phyloP scores from a whole-genome alignment of 2,329 filamentous ascomycete genomes.

The Aspergillus sojae region DNA sequence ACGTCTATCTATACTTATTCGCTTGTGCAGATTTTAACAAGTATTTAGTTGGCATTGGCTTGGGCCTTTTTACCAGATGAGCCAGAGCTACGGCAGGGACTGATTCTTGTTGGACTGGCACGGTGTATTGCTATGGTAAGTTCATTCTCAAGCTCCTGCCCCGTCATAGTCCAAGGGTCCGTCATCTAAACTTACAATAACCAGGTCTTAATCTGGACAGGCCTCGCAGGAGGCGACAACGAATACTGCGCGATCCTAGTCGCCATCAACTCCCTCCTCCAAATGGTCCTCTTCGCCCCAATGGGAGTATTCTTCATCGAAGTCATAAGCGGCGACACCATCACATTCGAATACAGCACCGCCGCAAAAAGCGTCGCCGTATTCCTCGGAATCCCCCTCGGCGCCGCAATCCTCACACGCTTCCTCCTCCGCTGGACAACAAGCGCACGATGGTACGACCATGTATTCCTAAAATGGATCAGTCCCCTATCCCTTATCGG shows the following conservation, averaged over 20 bases:
- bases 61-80: slow-evolving; percentile 57
- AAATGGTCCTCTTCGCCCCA: slow-evolving; percentile 73
- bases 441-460: slow-evolving; percentile 62
- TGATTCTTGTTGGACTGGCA: slow-evolving; percentile 80
- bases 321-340: slow-evolving; percentile 60
- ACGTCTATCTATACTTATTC: neutral
- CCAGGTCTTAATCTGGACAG: slow-evolving; percentile 73
- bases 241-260: slow-evolving; percentile 84
- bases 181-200: neutral
- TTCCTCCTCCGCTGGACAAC: slow-evolving; percentile 61
- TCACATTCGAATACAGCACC: slow-evolving; percentile 59
- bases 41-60: slow-evolving; percentile 47
- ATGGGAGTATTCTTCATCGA: slow-evolving; percentile 70
- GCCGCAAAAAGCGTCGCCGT: slow-evolving; percentile 80
- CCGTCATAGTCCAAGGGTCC: neutral
- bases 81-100: slow-evolving; percentile 57
- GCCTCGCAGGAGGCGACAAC: slow-evolving; percentile 71
- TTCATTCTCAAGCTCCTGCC: neutral
- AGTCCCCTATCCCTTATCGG: slow-evolving; percentile 78
- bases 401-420: slow-evolving; percentile 73
- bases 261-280: slow-evolving; percentile 74
- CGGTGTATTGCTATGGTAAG: slow-evolving; percentile 83
- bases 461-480: slow-evolving; percentile 67
- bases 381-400: slow-evolving; percentile 81
- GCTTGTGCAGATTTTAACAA: neutral